Evolutionary conservation across 2,329 filamentous ascomycete species (phyloP).

Genomic region (Curvularia sp.): DNA sequence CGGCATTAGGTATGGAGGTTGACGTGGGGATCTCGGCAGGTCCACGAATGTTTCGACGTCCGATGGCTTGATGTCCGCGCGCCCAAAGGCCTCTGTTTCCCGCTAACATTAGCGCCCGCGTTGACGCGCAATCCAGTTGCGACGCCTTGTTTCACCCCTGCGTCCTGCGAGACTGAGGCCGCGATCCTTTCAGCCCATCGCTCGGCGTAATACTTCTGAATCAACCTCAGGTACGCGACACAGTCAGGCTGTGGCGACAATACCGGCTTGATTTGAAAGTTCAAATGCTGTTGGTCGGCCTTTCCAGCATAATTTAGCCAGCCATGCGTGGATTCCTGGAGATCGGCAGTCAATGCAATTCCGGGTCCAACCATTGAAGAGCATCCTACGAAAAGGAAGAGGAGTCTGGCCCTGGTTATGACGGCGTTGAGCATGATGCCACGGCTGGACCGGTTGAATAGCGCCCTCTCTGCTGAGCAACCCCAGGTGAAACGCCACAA

Average conservation of each 20-base stretch:
- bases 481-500: conserved; percentile 18
- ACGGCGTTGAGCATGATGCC: conserved; percentile 3
- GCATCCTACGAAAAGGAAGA: not conserved
- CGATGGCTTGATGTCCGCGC: conserved; percentile 11
- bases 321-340: not conserved
- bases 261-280: conserved; percentile 1
- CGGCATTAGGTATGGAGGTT: conserved; percentile 15
- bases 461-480: not conserved
- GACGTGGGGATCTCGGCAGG: conserved; percentile 10
- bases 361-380: not conserved
- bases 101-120: conserved; percentile 13
- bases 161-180: conserved; percentile 10
- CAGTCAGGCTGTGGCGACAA: not conserved
- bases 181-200: conserved; percentile 10
- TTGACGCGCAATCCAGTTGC: conserved; percentile 21
- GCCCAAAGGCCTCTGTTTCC: not conserved
- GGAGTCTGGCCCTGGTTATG: not conserved
- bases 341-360: not conserved
- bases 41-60: conserved; percentile 9
- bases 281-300: conserved; percentile 6
- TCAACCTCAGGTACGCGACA: conserved; percentile 1
- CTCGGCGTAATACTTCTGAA: conserved; percentile 10
- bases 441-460: conserved; percentile 15
- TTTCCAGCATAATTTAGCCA: not conserved
- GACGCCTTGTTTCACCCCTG: conserved; percentile 20